Evolutionary conservation across 2,329 filamentous ascomycete genomes (phyloP), one percentile per base, ranked within the genome.

Genomic region (Plenodomus tracheiphilus): DNA sequence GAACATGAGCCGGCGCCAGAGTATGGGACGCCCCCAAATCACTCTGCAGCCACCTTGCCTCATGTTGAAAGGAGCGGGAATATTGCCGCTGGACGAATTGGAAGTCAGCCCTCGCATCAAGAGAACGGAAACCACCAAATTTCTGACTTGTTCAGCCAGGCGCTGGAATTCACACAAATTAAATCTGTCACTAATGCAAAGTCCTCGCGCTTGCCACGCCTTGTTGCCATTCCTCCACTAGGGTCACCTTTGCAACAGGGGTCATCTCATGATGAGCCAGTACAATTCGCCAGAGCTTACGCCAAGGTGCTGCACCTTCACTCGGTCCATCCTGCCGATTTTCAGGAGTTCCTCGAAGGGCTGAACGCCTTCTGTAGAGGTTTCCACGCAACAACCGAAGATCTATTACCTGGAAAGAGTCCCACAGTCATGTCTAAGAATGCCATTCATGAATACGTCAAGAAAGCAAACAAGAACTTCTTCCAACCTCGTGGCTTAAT

Each of bases 271-370:
- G 43, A 58, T 10, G 54, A 61, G 20, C 47, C 58, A 3, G 54
- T 55, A 7, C 57, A 62, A 20, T 68, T 70, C 36, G 13, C 64
- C 3, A 54, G 66, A 42, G 59, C 65, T 11, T 72, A 71, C 42
- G 61, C 66, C 1, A 59, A 70, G 46, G 49, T 59, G 0, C 39
- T 72, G 4, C 62, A 66, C 30, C 45, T 57, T 1, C 68, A 68
- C 51, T 64, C 61, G 10, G 63, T 72, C 11, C 52, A 53, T 4
- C 61, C 62, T 9, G 57, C 58, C 2, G 61, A 70, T 19, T 71
- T 72, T 43, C 47, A 60, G 9, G 64, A 64, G 11, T 72, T 72
- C 44, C 41, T 71, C 8, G 63, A 71, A 25, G 68, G 68, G 6
- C 51, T 72, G 4, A 71, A 71, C 35, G 55, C 59, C 18, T 49